Percentiles rank a stretch among this genome's conserved stretches.
Evolutionary conservation across 441 rosid species (phyloP).

Genomic region (Pelargonium myrrhifolium): DNA sequence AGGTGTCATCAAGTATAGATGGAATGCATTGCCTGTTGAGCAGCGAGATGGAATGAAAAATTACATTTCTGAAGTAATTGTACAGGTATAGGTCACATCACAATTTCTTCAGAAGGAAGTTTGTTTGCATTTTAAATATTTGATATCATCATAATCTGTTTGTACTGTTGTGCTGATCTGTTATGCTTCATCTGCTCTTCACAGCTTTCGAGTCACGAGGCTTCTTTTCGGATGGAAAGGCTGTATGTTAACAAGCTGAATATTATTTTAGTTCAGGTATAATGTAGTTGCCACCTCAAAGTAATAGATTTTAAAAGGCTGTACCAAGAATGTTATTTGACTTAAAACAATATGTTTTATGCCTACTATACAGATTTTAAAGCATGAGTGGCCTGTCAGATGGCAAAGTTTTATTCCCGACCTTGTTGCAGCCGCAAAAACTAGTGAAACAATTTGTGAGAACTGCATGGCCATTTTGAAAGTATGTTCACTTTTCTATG

Average conservation of each 20-base stretch:
- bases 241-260: constrained; percentile 93
- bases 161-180: neutral
- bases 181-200: constrained; percentile 12
- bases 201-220: constrained; percentile 87
- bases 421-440: constrained; percentile 98
- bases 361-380: constrained; percentile 62
- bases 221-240: constrained; percentile 80
- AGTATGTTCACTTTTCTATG: constrained; percentile 35
- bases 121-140: neutral
- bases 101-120: neutral
- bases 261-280: constrained; percentile 96
- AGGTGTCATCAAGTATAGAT: constrained; percentile 96
- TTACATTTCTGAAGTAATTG: constrained; percentile 97
- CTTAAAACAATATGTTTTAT: neutral
- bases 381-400: constrained; percentile 99
- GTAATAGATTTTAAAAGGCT: neutral
- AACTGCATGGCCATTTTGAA: constrained; percentile 98
- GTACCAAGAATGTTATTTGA: neutral
- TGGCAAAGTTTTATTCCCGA: constrained; percentile 99
- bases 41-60: constrained; percentile 99
- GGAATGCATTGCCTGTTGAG: constrained; percentile 97
- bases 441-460: constrained; percentile 98
- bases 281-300: neutral
- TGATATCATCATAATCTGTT: constrained; percentile 2
- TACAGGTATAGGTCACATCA: constrained; percentile 50